Percentiles rank a stretch among this genome's conserved stretches.
Evolutionary conservation across 257 asterid species (phyloP).

Genomic region (Jaltomata sinuosa): DNA sequence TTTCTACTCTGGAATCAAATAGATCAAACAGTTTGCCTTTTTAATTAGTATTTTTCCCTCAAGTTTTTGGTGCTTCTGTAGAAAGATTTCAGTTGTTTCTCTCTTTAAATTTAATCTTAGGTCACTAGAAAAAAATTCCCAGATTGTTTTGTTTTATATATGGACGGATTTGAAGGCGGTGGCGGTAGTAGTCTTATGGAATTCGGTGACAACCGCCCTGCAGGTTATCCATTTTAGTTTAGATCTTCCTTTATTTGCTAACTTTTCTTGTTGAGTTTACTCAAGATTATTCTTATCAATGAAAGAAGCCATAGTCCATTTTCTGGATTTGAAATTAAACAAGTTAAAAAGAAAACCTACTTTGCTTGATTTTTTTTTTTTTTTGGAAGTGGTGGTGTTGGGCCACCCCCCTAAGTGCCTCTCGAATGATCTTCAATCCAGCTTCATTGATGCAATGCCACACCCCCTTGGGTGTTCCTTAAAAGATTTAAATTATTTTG

Average conservation of each 20-base stretch:
- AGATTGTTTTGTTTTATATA: constrained; percentile 19
- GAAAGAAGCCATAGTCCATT: no score
- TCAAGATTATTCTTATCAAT: background rate
- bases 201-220: constrained; percentile 21
- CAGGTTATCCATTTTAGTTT: constrained; percentile 43
- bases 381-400: background rate
- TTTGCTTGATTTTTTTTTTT: background rate
- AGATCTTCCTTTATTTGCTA: constrained; percentile 4
- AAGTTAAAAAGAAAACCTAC: background rate
- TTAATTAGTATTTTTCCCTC: background rate
- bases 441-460: background rate
- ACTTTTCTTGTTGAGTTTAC: background rate
- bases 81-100: background rate
- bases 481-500: background rate
- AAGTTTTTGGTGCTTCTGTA: background rate
- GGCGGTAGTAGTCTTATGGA: constrained; percentile 45
- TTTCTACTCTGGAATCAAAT: background rate
- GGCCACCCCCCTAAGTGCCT: background rate
- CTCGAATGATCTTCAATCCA: background rate
- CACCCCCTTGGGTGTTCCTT: background rate
- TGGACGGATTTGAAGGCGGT: constrained; percentile 70
- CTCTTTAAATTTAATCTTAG: background rate
- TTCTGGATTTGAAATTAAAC: background rate
- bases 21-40: background rate
- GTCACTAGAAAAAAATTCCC: background rate